phyloP scores from a whole-genome alignment of 192 early-diverging fungal species.

The Podila horticola region DNA sequence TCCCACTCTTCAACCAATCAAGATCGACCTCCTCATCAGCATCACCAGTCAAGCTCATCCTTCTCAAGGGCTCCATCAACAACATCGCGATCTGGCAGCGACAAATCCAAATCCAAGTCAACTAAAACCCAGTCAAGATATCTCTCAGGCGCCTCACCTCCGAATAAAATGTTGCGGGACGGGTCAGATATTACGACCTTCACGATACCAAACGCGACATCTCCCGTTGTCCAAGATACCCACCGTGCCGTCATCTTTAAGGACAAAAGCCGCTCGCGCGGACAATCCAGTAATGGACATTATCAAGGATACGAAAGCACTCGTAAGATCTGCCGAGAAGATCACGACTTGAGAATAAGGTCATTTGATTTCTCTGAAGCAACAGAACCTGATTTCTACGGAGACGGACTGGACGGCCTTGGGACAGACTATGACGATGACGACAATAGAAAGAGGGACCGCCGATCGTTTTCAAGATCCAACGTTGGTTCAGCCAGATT shows the following conservation, averaged over 20 bases:
- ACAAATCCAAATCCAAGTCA: background rate
- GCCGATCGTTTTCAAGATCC: background rate
- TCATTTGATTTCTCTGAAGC: background rate
- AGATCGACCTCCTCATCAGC: background rate
- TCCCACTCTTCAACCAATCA: background rate
- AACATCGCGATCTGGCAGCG: background rate
- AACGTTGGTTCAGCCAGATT: background rate
- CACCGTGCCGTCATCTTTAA: background rate
- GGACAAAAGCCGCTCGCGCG: background rate
- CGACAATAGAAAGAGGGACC: slow-evolving; percentile 14
- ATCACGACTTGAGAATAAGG: too few relatives aligned
- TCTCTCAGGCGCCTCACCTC: too few relatives aligned
- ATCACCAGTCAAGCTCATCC: background rate
- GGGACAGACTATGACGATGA: slow-evolving; percentile 13
- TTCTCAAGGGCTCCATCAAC: background rate
- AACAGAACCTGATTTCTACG: background rate
- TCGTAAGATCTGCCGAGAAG: background rate
- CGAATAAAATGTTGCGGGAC: background rate
- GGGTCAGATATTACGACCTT: background rate
- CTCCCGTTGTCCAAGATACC: background rate
- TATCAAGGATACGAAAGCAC: background rate
- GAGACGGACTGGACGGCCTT: background rate
- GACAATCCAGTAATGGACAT: background rate
- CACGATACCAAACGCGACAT: background rate
- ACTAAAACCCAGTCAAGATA: background rate